Base-by-base conservation (phyloP, 1,284 basidiomycete genomes). In the Heterobasidion parviporum region DNA sequence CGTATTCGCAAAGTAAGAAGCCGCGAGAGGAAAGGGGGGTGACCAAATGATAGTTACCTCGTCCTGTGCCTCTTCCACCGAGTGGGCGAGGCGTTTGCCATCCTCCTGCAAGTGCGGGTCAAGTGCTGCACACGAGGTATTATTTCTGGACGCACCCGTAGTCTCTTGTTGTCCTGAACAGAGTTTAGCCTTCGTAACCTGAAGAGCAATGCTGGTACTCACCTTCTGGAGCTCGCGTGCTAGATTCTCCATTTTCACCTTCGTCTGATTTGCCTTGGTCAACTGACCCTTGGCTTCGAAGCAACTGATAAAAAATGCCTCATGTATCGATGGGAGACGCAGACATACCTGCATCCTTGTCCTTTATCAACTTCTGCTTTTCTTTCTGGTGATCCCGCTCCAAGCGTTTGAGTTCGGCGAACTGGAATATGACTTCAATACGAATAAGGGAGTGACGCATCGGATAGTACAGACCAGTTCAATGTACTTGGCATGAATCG, bases 321-420 rank as follows among this genome's bases (percentile, higher is more conserved):
- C 45, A 60, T 33, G 49, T 45, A 59, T n/a, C 54, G 52, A 57
- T 57, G 58, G 55, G 16, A 44, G 56, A 9, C 45, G 54, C 50
- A 41, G 49, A 71, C 78, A 57, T 62, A 89, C 88, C 88, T 61
- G 88, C 82, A 71, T 92, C 89, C 72, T 91, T 91, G 76, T 92
- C 89, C 72, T 92, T 92, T 53, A 81, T 76, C 44, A 92, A 73
- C 66, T 92, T 92, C 74, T 92, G 89, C 70, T 88, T 90, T 74
- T 92, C 89, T 72, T 89, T 92, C 54, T 89, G 84, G 65, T 91
- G 87, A 66, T 92, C 89, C 59, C 89, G 79, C 69, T 92, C 89
- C 64, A 88, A 67, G 53, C 87, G 80, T 67, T 90, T 90, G 65
- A 89, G 73, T 68, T 92, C 89, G 64, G 88, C 86, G 70, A 90